Evolutionary conservation across 129 eudicot genomes (phyloP).

Genomic region (Saussurea involucrata): DNA sequence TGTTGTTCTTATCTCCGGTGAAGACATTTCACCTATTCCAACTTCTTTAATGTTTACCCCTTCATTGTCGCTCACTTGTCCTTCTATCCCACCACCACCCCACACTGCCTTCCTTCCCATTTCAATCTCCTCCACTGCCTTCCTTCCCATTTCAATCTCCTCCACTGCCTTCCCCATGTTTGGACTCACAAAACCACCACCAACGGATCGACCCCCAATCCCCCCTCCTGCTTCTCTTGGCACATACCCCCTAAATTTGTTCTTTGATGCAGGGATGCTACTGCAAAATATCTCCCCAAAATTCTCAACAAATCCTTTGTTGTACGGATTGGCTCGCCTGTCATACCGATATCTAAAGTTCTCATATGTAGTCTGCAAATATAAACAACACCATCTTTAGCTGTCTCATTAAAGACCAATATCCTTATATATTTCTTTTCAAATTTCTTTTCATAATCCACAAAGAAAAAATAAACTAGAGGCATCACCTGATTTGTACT

Average conservation of each 20-base stretch:
- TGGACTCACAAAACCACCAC: conserved; percentile 90
- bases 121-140: conserved; percentile 83
- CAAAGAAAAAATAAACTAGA: not conserved
- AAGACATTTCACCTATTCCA: conserved; percentile 63
- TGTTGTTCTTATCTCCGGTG: conserved; percentile 79
- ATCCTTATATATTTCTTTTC: not conserved
- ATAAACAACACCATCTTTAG: not conserved
- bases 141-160: conserved; percentile 95
- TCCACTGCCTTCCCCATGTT: conserved; percentile 90
- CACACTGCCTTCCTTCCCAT: conserved; percentile 96
- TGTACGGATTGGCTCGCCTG: conserved; percentile 89
- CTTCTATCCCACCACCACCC: conserved; percentile 77
- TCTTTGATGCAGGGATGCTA: conserved; percentile 68
- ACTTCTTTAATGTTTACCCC: conserved; percentile 59
- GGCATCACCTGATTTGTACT: conserved; percentile 85
- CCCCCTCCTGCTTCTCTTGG: conserved; percentile 61
- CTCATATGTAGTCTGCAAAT: conserved; percentile 91
- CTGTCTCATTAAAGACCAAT: not conserved
- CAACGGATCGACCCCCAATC: conserved; percentile 53
- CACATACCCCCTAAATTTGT: conserved; percentile 68
- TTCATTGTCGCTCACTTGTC: conserved; percentile 57
- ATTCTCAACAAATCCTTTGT: conserved; percentile 78
- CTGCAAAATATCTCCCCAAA: conserved; percentile 75
- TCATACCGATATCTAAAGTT: conserved; percentile 93
- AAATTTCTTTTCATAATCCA: not conserved